Evolutionary conservation across 208 protist species (phyloP), one percentile per base, ranked within the genome.

Genomic region (Leishmania tarentolae): DNA sequence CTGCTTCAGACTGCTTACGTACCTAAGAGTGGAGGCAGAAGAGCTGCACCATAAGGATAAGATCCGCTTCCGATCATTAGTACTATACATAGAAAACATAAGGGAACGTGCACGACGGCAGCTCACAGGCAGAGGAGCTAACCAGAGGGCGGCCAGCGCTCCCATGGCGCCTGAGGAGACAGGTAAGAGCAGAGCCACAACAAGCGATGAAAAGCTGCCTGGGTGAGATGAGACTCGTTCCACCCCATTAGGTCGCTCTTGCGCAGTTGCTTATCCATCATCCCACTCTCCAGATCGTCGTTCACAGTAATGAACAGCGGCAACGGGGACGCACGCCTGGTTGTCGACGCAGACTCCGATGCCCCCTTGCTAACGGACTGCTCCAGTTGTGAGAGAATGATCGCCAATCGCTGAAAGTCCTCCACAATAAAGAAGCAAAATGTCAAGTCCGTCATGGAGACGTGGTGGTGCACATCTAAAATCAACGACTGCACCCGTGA

Each of bases 241-340:
- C 61, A 79, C 57, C 72, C 79, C 4, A 63, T 21, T 9, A 82
- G 72, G 17, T 4, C 9, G 47, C 72, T 82, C 28, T 37, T 53
- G 35, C 31, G 47, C 79, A 77, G 15, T 47, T 77, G 72, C 61
- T 35, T 37, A 3, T 61, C 40, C 28, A 75, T 17, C 13, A 63
- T 40, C 28, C 56, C 66, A 57, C 79, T 28, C 21, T 40, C 71
- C 6, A 87, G 57, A 46, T 87, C 79, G 42, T 88, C 80, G 80
- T 85, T 88, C 5, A 88, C 59, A 2, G 85, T 88, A 0, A 76
- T 53, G 37, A 85, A 88, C 52, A 85, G 71, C 21, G 84, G 84
- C 56, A 61, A 24, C 5, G 65, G 17, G 15, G 59, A 72, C 21
- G 72, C 15, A 17, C 70, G 47, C 35, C 42, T 9, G 31, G 13